Conservation (phyloP, 1,284 basidiomycete genomes). For the Meira nashicola region DNA sequence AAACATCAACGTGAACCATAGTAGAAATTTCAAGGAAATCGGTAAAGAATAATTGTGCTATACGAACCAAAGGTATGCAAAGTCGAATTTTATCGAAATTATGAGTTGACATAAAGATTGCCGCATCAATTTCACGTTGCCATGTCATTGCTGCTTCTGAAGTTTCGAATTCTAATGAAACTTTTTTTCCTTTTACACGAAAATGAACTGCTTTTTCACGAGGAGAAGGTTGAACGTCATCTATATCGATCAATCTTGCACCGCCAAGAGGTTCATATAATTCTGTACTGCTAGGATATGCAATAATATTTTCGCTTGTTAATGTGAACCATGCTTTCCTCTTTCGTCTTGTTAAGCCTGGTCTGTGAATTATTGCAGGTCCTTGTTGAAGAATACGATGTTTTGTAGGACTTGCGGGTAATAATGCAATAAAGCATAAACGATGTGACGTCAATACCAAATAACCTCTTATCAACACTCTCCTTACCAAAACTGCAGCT, state of each 20-base stretch:
- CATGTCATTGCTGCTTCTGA: slow-evolving; percentile 34
- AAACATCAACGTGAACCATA: slow-evolving; percentile 27
- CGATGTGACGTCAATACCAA: slow-evolving; percentile 39
- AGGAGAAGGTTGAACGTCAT: slow-evolving; percentile 27
- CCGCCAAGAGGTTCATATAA: slow-evolving; percentile 39
- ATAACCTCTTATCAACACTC: slow-evolving; percentile 39
- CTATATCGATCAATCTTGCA: slow-evolving; percentile 30
- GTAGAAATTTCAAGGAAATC: slow-evolving; percentile 29
- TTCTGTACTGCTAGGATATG: slow-evolving; percentile 36
- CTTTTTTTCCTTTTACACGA: slow-evolving; percentile 21
- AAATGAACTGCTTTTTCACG: slow-evolving; percentile 29
- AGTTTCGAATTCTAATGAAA: slow-evolving; percentile 42
- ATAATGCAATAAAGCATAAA: slow-evolving; percentile 39
- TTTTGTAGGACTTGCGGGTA: slow-evolving; percentile 15
- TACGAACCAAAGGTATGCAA: slow-evolving; percentile 21
- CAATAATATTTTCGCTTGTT: slow-evolving; percentile 21
- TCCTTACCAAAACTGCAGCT: slow-evolving; percentile 34
- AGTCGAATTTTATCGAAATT: slow-evolving; percentile 17
- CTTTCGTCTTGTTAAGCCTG: slow-evolving; percentile 30
- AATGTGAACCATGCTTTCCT: slow-evolving; percentile 40
- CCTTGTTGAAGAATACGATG: slow-evolving; percentile 18
- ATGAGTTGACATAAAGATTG: slow-evolving; percentile 14
- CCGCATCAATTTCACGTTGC: slow-evolving; percentile 26
- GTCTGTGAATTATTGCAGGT: slow-evolving; percentile 31
- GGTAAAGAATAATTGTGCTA: slow-evolving; percentile 19